Evolutionary conservation across 1,139 yeast species (phyloP).

Genomic region (Debaryomycetaceae sp.): DNA sequence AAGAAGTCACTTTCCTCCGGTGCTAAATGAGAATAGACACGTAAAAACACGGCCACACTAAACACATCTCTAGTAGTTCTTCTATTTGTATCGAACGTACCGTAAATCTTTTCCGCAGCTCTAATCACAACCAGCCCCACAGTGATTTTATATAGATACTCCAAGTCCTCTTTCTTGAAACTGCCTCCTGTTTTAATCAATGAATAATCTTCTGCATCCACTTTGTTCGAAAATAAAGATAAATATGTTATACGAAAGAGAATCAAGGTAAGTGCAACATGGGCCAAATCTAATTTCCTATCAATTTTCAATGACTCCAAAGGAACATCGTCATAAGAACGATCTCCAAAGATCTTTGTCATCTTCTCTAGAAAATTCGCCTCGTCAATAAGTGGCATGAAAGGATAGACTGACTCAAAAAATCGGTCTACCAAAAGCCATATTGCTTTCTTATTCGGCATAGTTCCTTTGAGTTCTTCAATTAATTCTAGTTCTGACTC

Average conservation of each 20-base stretch:
- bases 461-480: slow-evolving; percentile 18
- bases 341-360: slow-evolving; percentile 17
- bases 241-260: slow-evolving; percentile 24
- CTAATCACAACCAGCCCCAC: slow-evolving; percentile 19
- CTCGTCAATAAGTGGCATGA: slow-evolving; percentile 52
- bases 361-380: slow-evolving; percentile 17
- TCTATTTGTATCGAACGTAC: slow-evolving; percentile 23
- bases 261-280: slow-evolving; percentile 21
- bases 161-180: slow-evolving; percentile 8
- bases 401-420: slow-evolving; percentile 45
- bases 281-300: slow-evolving; percentile 21
- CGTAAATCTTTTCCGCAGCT: slow-evolving; percentile 24
- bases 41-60: slow-evolving; percentile 45
- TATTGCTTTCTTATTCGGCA: slow-evolving; percentile 41
- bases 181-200: slow-evolving; percentile 9
- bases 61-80: slow-evolving; percentile 26
- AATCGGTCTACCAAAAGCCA: slow-evolving; percentile 30
- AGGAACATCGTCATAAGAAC: slow-evolving; percentile 9
- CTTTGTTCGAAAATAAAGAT: slow-evolving; percentile 21
- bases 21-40: slow-evolving; percentile 43
- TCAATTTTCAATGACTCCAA: slow-evolving; percentile 15
- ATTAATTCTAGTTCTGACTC: slow-evolving; percentile 21
- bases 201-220: slow-evolving; percentile 13
- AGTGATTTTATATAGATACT: slow-evolving; percentile 20
- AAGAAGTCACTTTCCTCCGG: slow-evolving; percentile 51